These are phyloP conservation scores for Wickerhamiella azymoides DNA, from an alignment of 805 yeast genomes.

Conservation along the genomic window DNA sequence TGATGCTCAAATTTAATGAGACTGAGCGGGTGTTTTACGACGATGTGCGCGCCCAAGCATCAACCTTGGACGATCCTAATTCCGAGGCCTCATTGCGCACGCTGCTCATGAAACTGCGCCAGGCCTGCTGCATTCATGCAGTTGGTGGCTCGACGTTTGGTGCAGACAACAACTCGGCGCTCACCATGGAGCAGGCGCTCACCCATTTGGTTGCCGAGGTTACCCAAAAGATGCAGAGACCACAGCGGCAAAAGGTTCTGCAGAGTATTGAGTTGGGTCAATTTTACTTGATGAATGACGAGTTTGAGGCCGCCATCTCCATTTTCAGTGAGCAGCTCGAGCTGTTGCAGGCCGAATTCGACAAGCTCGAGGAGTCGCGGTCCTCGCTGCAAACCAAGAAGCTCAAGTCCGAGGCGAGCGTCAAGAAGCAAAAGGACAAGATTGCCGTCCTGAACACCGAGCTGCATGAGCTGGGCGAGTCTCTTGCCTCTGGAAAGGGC, in stretches of 20 bases:
- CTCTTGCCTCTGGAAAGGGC: background rate
- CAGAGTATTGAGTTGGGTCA: constrained; percentile 51
- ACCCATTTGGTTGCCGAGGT: constrained; percentile 48
- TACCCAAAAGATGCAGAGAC: constrained; percentile 26
- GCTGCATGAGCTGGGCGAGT: background rate
- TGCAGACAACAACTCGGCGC: constrained; percentile 17
- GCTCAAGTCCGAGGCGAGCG: background rate
- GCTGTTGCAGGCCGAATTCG: background rate
- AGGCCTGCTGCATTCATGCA: constrained; percentile 67
- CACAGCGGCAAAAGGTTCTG: constrained; percentile 16
- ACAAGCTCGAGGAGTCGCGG: background rate
- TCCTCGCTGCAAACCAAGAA: background rate
- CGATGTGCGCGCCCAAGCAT: constrained; percentile 47
- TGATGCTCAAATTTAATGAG: constrained; percentile 63
- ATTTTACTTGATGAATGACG: constrained; percentile 42
- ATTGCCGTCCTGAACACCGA: background rate
- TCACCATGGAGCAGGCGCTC: constrained; percentile 56
- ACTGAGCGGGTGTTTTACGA: constrained; percentile 78
- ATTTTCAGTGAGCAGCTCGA: constrained; percentile 27
- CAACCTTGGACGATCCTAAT: constrained; percentile 26
- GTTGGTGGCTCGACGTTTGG: background rate
- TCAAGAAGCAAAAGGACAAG: background rate
- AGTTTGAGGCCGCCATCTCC: constrained; percentile 38
- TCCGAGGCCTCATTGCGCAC: constrained; percentile 26
- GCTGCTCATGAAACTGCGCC: constrained; percentile 61